Evolutionary conservation across 2,329 filamentous ascomycete species (phyloP), one percentile per base, ranked within the genome.

Genomic region (Exophiala spinifera): DNA sequence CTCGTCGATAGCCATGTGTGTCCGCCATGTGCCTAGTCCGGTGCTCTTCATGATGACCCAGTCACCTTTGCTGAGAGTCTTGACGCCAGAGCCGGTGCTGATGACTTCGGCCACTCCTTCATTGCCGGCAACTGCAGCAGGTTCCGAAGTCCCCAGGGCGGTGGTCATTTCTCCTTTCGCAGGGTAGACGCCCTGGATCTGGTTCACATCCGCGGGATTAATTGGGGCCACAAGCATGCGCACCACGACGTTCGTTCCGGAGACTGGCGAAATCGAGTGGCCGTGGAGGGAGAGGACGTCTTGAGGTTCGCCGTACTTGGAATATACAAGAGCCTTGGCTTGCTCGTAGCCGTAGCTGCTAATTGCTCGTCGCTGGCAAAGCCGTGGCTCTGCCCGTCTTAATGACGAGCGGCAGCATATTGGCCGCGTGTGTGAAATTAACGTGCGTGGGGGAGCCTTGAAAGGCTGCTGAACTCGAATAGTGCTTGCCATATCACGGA

Each of bases 161-260:
- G 84, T 85, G 15, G 83, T 85, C 72, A 95, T 91, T 42, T 81
- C 76, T 0, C 91, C 91, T 69, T 90, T 90, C 43, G 85, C 85
- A 58, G 92, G 92, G 75, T 99, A 99, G 3, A 92, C 91, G 62
- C 94, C 94, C 77, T 99, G 94, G 66, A 99, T 89, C 66, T 92
- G 92, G 78, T 99, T 99, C 72, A 99, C 89, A 74, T 99, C 94
- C 67, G 94, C 91, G 20, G 94, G 94, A 76, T 99, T 99, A 72
- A 99, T 89, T 53, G 94, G 90, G 1, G 91, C 85, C 28, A 91
- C 89, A 65, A 99, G 88, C 65, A 94, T 86, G 70, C 90, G 89
- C 56, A 99, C 78, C 51, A 92, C 91, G 63, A 95, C 75, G 60
- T 81, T 76, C 51, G 81, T 75, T 45, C 88, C 86, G 60, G 75